Evolutionary conservation across 768 basidiomycete species (phyloP).

Genomic region (Pisolithus tinctorius): DNA sequence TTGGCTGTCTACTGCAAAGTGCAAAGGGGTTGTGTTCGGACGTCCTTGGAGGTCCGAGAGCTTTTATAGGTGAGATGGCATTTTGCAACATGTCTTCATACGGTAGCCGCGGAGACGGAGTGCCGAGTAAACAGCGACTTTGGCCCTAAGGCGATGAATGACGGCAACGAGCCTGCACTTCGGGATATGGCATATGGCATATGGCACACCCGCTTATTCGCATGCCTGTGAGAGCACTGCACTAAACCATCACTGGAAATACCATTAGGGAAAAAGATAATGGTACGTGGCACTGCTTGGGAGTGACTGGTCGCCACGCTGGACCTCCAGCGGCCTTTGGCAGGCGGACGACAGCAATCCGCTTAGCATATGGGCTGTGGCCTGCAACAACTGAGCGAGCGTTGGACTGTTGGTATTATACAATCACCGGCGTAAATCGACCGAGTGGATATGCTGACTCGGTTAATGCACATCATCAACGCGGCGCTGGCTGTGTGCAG

Average conservation of each 20-base stretch:
- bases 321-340: not conserved
- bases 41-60: slow-evolving; percentile 4
- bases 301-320: too few species aligned
- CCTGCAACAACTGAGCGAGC: too few species aligned
- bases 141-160: not conserved
- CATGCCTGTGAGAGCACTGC: not conserved
- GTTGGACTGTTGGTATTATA: not conserved
- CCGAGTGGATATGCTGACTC: too few species aligned
- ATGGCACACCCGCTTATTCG: slow-evolving; percentile 2
- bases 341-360: not conserved
- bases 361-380: not conserved
- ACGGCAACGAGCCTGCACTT: not conserved
- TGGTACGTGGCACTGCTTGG: not conserved
- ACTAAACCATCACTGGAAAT: too few species aligned
- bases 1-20: slow-evolving; percentile 1
- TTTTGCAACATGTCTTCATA: not conserved
- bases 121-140: slow-evolving; percentile 2
- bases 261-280: too few species aligned
- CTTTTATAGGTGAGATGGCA: slow-evolving; percentile 15
- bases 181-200: not conserved
- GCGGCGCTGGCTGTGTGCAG: too few species aligned
- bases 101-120: not conserved
- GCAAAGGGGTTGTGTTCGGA: slow-evolving; percentile 1
- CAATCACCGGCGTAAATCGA: too few species aligned
- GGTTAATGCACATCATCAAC: too few species aligned